phyloP scores from a whole-genome alignment of 192 early-diverging fungal species.

The Podila epigama region DNA sequence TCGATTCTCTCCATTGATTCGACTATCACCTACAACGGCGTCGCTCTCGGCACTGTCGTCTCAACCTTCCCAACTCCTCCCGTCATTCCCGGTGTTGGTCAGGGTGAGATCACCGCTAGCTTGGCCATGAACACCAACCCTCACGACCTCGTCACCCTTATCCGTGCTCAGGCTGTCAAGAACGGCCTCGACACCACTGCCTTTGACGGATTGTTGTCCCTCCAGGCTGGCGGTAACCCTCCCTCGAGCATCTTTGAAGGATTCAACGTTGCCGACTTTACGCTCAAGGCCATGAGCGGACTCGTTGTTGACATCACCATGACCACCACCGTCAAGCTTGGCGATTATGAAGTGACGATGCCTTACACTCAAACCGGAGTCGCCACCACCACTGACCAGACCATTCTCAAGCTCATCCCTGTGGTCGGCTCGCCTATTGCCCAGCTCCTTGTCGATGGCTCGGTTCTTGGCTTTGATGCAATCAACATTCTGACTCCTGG shows the following conservation, averaged over 20 bases:
- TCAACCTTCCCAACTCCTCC: conserved; percentile 49
- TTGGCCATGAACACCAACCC: conserved; percentile 58
- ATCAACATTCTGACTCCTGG: conserved; percentile 42
- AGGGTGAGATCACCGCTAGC: conserved; percentile 36
- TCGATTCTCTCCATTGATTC: conserved; percentile 49
- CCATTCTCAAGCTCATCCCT: conserved; percentile 50
- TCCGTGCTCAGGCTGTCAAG: conserved; percentile 43
- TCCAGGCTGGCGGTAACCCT: conserved; percentile 18
- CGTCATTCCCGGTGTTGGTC: conserved; percentile 21
- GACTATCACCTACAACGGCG: conserved; percentile 37
- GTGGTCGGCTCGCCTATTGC: conserved; percentile 58
- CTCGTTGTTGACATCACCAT: conserved; percentile 51
- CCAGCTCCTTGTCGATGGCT: conserved; percentile 42
- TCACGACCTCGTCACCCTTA: conserved; percentile 42
- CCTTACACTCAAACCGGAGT: conserved; percentile 47
- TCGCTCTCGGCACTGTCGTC: conserved; percentile 47
- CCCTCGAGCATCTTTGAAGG: conserved; percentile 32
- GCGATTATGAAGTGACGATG: conserved; percentile 47
- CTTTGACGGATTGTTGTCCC: conserved; percentile 48
- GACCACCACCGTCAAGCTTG: conserved; percentile 44
- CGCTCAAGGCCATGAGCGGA: conserved; percentile 44
- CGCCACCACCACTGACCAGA: conserved; percentile 38
- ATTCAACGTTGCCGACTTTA: conserved; percentile 48
- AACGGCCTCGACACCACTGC: conserved; percentile 42
- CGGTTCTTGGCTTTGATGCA: conserved; percentile 35